A percentile compares a stretch with the other conserved stretches of the same genome.
Conservation (phyloP, 805 yeast genomes). For the Candida gorgasii region DNA sequence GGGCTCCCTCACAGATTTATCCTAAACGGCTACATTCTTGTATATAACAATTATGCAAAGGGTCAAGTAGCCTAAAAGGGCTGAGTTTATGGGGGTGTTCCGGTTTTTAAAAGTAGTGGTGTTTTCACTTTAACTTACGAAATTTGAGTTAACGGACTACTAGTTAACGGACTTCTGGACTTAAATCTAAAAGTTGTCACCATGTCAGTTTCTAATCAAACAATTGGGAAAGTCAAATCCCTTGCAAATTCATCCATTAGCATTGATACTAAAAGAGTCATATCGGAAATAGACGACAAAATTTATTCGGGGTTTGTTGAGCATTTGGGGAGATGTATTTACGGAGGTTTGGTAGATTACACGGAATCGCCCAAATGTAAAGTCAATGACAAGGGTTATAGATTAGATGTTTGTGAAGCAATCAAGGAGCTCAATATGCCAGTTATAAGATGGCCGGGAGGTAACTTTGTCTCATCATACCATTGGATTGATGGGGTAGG, state of each 20-base stretch:
- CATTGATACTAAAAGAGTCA: slow-evolving; percentile 26
- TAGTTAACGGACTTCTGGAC: too few species aligned
- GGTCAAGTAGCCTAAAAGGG: background rate
- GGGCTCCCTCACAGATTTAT: background rate
- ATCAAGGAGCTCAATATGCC: slow-evolving; percentile 32
- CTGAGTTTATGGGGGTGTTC: too few species aligned
- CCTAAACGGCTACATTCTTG: too few species aligned
- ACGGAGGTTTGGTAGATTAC: slow-evolving; percentile 37
- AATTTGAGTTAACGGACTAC: too few species aligned
- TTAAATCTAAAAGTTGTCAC: too few species aligned
- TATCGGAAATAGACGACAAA: slow-evolving; percentile 25
- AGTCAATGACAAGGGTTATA: slow-evolving; percentile 24
- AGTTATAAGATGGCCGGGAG: slow-evolving; percentile 37
- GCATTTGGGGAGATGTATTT: slow-evolving; percentile 36
- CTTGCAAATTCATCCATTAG: slow-evolving; percentile 19
- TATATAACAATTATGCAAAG: too few species aligned
- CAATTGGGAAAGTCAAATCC: slow-evolving; percentile 15
- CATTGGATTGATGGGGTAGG: slow-evolving; percentile 38
- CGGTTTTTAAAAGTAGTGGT: too few species aligned
- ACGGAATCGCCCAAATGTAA: slow-evolving; percentile 16
- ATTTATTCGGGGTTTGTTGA: slow-evolving; percentile 37
- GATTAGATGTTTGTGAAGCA: slow-evolving; percentile 30
- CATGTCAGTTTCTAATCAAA: slow-evolving; percentile 21
- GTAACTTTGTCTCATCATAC: slow-evolving; percentile 33
- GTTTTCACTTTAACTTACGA: too few species aligned